Base-by-base conservation (phyloP, 768 basidiomycete genomes). In the Mycena galericulata region DNA sequence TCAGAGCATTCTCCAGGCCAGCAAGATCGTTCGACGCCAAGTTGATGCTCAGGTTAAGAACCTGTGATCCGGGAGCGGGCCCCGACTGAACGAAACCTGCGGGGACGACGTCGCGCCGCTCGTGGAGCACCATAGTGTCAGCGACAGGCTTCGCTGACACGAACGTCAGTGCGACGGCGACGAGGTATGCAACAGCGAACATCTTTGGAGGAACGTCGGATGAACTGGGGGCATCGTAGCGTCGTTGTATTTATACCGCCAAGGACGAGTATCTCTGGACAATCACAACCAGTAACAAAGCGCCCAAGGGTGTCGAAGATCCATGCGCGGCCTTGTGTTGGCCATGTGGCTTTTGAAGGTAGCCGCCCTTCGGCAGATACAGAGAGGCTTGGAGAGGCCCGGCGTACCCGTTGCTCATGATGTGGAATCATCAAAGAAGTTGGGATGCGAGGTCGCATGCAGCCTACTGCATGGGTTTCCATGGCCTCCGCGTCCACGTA, bases 41-140 rank as follows among this genome's bases (percentile, higher is more conserved):
- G 72, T 65, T 76, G 54, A 30, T 77, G 76, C 61, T 78, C 77
- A 17, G 74, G 67, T 30, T 82, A 78, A 43, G 75, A 79, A 59
- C 60, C 55, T 62, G 2, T 38, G 12, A 14, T 1, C 50, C 14
- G 3, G 61, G 46, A 36, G 54, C 34, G 40, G 61, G n/a, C 11
- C 63, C 53, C 4, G 58, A n/a, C 17, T 61, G 57, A 38, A 55
- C 57, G 50, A 66, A 66, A 11, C 57, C 49, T 24, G 46, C 3
- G 18, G 65, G 65, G 3, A 59, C 38, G 18, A 47, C 49, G 15
- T 29, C 11, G 36, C 58, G 46, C n/a, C 22, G 60, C 65, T 67
- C 57, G 49, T 60, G 49, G 7, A 67, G 40, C 26, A 26, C 58
- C 65, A 60, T 67, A 3, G 58, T 29, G 43, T 69, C 68, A 10